Conservation (phyloP, 345 rosid genomes). For the Litchi chinensis region DNA sequence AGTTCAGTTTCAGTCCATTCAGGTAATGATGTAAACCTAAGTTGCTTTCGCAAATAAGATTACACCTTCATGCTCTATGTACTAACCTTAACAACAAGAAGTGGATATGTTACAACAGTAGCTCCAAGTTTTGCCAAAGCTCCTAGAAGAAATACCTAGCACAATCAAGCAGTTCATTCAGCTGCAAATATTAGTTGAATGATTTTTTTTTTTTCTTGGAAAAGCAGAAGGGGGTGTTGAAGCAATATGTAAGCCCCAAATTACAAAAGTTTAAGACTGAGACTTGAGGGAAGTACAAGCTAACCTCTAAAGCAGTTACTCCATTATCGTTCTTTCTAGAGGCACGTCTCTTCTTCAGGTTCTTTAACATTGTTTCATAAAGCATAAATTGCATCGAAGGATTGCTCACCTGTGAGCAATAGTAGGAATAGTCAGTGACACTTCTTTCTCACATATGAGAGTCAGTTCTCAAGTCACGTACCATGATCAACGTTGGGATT, state of each 20-base stretch:
- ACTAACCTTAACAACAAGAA: constrained; percentile 83
- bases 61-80: neutral
- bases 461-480: constrained; percentile 48
- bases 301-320: constrained; percentile 83
- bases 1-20: neutral
- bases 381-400: constrained; percentile 97
- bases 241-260: neutral
- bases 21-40: neutral
- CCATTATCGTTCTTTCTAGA: constrained; percentile 49
- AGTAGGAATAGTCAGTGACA: constrained; percentile 35
- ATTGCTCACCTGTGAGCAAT: constrained; percentile 77
- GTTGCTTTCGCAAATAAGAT: constrained; percentile 6
- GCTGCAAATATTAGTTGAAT: constrained; percentile 4
- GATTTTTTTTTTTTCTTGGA: neutral
- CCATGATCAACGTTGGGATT: constrained; percentile 94
- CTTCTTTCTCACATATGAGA: constrained; percentile 25
- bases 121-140: constrained; percentile 99
- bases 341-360: constrained; percentile 63
- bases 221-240: neutral
- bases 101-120: constrained; percentile 91
- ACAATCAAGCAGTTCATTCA: constrained; percentile 26
- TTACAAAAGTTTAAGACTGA: neutral
- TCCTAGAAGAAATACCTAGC: constrained; percentile 90
- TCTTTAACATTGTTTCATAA: constrained; percentile 90
- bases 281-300: constrained; percentile 19